Percentiles rank a stretch among this genome's conserved stretches.
These are phyloP conservation scores for Lupinus albus DNA, from an alignment of 306 rosid genomes.

Conservation along the genomic window DNA sequence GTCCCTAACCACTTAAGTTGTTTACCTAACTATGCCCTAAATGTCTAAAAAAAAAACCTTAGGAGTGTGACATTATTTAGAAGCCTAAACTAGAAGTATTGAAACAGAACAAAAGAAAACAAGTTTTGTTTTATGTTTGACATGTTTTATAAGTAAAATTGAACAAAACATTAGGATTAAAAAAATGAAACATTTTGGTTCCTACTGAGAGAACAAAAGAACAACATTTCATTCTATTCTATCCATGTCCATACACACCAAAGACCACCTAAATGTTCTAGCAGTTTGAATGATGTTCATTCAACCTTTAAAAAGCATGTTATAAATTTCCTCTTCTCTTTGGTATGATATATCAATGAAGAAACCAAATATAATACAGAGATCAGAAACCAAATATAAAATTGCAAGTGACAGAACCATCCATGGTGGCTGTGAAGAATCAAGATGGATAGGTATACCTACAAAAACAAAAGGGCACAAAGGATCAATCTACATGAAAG, in stretches of 20 bases:
- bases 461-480: slow-evolving; percentile 38
- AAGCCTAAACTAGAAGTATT: background rate
- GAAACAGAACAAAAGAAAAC: too few species aligned
- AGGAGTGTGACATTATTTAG: slow-evolving; percentile 7
- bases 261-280: background rate
- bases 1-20: too few species aligned
- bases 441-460: slow-evolving; percentile 35
- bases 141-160: too few species aligned
- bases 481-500: slow-evolving; percentile 29
- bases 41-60: slow-evolving; percentile 4
- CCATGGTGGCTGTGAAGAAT: slow-evolving; percentile 34
- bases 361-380: slow-evolving; percentile 30
- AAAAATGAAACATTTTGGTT: too few species aligned
- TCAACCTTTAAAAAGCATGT: slow-evolving; percentile 10
- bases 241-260: too few species aligned
- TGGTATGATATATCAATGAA: background rate
- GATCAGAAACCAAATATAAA: slow-evolving; percentile 37
- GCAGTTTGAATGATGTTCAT: background rate
- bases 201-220: too few species aligned
- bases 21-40: background rate
- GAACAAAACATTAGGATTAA: too few species aligned
- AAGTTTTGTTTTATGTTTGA: too few species aligned
- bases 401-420: slow-evolving; percentile 23
- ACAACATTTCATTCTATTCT: too few species aligned
- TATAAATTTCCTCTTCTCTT: slow-evolving; percentile 21